Evolutionary conservation across 129 eudicot species (phyloP), one percentile per base, ranked within the genome.

Genomic region (Centrapalus pauciflorus): DNA sequence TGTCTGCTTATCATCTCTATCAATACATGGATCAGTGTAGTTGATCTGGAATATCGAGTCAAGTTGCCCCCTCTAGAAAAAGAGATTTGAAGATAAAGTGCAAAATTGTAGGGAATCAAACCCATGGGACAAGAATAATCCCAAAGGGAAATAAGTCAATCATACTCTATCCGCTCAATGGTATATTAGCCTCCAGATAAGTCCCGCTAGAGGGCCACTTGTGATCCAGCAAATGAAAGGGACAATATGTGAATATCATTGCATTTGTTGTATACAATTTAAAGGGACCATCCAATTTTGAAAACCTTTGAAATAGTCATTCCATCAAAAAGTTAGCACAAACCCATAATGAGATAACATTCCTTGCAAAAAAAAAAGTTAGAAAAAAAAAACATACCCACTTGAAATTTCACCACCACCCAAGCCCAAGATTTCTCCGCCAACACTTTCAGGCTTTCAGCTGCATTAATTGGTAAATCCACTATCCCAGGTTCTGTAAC

Each of bases 1-100:
- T 55, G 99, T 93, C 64, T 96, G 77, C 84, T 93, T 93, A 82
- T 93, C 99, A 78, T 93, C 99, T 80, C 99, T 96, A 79, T 93
- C 93, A 65, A 89, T 93, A n/a, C n/a, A n/a, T n/a, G n/a, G n/a
- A n/a, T n/a, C n/a, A n/a, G n/a, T n/a, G n/a, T n/a, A n/a, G n/a
- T n/a, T n/a, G n/a, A n/a, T n/a, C n/a, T n/a, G n/a, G n/a, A 85
- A 93, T 45, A 93, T 69, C 11, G 96, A 86, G 76, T 93, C 99
- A 19, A 93, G 80, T 75, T 93, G 99, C 14, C 99, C 99, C 70
- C 95, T 84, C 75, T 93, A 95, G 24, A 88, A 67, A 64, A 93
- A 93, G n/a, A 93, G 89, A 73, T 93, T 51, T 89, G 77, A 72
- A 84, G 96, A 74, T 83, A 84, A 35, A 89, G 84, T 50, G 99